Evolutionary conservation across 2,329 filamentous ascomycete genomes (phyloP).

Genomic region (Hypoxylon sp.): DNA sequence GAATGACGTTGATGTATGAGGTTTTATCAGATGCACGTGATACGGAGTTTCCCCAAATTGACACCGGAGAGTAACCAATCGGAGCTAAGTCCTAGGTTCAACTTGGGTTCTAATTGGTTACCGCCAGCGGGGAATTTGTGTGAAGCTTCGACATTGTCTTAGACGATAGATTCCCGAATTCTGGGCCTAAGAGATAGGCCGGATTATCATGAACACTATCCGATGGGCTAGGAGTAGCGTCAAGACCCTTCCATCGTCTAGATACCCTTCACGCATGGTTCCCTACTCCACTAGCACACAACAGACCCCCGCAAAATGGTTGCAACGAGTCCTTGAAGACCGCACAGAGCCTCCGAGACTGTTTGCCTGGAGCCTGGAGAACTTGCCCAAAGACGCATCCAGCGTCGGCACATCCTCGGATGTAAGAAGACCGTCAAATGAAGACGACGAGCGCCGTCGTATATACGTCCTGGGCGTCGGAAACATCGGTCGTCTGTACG

Average conservation of each 20-base stretch:
- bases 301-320: slow-evolving; percentile 42
- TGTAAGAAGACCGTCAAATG: too few relatives aligned
- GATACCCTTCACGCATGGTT: slow-evolving; percentile 5
- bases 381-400: slow-evolving; percentile 34
- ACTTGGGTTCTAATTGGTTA: slow-evolving; percentile 21
- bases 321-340: slow-evolving; percentile 46
- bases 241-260: slow-evolving; percentile 2
- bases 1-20: not conserved
- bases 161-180: not conserved
- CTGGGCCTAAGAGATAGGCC: not conserved
- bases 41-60: slow-evolving; percentile 13
- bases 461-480: slow-evolving; percentile 86
- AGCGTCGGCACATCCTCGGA: not conserved
- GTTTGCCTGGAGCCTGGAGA: slow-evolving; percentile 53
- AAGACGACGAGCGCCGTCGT: slow-evolving; percentile 55
- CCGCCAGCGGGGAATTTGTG: slow-evolving; percentile 1
- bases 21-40: slow-evolving; percentile 9
- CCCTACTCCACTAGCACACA: slow-evolving; percentile 17
- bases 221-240: slow-evolving; percentile 21
- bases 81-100: not conserved
- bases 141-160: slow-evolving; percentile 3
- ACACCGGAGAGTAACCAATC: slow-evolving; percentile 6
- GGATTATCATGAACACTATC: slow-evolving; percentile 31
- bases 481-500: slow-evolving; percentile 85
- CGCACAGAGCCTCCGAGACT: slow-evolving; percentile 44